Conservation (phyloP, 2,329 filamentous ascomycete species). For the Epichloe coenophiala region DNA sequence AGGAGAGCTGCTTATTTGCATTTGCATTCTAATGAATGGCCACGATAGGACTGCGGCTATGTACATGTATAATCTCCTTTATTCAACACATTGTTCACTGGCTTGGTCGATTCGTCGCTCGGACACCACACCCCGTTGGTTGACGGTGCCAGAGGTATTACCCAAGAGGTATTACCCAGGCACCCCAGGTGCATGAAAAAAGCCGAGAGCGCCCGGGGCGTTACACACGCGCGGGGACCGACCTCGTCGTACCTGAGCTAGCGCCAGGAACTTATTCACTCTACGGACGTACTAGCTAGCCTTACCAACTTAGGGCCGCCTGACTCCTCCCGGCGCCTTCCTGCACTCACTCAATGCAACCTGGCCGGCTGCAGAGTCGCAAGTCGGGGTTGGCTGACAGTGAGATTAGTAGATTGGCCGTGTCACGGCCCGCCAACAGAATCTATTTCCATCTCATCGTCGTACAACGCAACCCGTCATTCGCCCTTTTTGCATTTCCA, state of each 20-base stretch:
- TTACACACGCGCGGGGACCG: neutral
- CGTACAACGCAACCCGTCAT: neutral
- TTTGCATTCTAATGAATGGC: too few relatives aligned
- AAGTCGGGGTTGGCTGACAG: neutral
- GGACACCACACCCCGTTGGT: too few relatives aligned
- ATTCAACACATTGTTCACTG: too few relatives aligned
- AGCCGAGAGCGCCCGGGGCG: neutral
- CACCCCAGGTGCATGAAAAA: too few relatives aligned
- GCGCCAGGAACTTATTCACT: constrained; percentile 1
- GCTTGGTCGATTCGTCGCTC: too few relatives aligned
- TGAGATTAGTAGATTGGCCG: neutral
- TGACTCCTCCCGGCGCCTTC: neutral
- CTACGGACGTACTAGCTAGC: too few relatives aligned
- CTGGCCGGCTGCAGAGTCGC: neutral
- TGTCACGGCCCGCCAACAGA: neutral
- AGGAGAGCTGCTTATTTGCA: too few relatives aligned
- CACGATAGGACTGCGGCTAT: too few relatives aligned
- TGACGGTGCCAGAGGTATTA: neutral
- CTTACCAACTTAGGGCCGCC: too few relatives aligned
- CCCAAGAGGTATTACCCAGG: too few relatives aligned
- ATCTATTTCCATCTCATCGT: neutral
- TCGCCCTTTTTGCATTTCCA: too few relatives aligned
- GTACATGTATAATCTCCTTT: too few relatives aligned
- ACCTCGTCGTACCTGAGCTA: neutral
- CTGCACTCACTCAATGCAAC: neutral